Evolutionary conservation across 257 asterid genomes (phyloP).

Genomic region (Jacaranda mimosifolia): DNA sequence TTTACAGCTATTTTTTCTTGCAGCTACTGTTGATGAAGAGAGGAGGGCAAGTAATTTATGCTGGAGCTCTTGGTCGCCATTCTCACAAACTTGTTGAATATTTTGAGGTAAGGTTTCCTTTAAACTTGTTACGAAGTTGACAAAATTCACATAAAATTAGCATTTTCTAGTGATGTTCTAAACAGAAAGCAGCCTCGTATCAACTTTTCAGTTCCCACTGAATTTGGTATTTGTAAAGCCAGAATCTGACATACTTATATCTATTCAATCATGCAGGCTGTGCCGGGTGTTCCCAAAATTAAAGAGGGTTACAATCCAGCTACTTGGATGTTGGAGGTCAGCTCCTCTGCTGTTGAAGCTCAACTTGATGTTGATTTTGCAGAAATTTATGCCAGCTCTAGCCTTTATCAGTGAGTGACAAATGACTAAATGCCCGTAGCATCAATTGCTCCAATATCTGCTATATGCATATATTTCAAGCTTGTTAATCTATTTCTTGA

Average conservation of each 20-base stretch:
- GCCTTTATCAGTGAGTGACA: conserved; percentile 48
- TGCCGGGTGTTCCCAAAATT: conserved; percentile 62
- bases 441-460: background rate
- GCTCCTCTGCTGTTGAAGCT: conserved; percentile 52
- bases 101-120: conserved; percentile 54
- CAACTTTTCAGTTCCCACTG: too few species aligned
- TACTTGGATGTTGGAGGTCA: conserved; percentile 77
- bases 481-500: conserved; percentile 6
- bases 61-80: conserved; percentile 66
- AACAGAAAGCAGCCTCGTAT: too few species aligned
- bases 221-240: too few species aligned
- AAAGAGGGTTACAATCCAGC: conserved; percentile 70
- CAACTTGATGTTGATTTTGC: conserved; percentile 66
- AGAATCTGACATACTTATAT: background rate
- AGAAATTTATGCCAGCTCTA: conserved; percentile 59
- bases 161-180: background rate
- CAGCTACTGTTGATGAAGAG: conserved; percentile 72
- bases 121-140: background rate
- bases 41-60: conserved; percentile 72
- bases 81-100: conserved; percentile 60
- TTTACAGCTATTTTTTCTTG: background rate
- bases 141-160: background rate
- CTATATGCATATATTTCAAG: too few species aligned
- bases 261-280: conserved; percentile 44
- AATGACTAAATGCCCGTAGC: background rate